Base-by-base conservation (phyloP, 2,329 filamentous ascomycete species). In the Cladophialophora psammophila region DNA sequence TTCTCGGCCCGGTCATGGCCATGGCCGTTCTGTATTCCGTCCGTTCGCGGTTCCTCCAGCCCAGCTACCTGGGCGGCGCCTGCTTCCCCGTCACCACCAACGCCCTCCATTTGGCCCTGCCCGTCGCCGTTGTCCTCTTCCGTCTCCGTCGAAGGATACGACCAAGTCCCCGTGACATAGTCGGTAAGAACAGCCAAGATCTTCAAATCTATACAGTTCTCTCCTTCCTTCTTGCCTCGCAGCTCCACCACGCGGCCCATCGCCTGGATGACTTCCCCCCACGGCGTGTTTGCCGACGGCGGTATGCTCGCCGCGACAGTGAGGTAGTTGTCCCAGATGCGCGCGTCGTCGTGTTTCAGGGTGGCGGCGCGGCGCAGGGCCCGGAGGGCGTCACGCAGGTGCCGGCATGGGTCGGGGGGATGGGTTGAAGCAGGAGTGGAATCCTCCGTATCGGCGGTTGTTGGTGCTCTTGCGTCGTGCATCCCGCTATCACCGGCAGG, bases 291-390 rank as follows among this genome's bases (percentile, higher is more conserved):
- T n/a, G 66, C 68, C 31, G 66, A 68, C 0, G 94, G 94, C 0
- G 84, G 85, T 34, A 95, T 86, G 1, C 92, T 91, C 0, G 91
- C 88, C 0, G 92, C 91, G 26, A 98, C 89, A 0, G 93, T 95
- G 65, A 99, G 87, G 15, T 98, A 90, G 74, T 99, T 99, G 76
- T 96, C 92, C 94, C 94, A 98, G 77, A 99, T 97, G 72, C 92
- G 89, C 86, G 91, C 92, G 80, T 94, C 94, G 73, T 93, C 90
- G 78, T 92, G 87, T 59, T 96, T 93, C 31, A 97, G 86, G 4
- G 87, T 86, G 0, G 94, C 93, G 9, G 94, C 95, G 70, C 91
- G 90, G 76, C 96, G 95, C 78, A 96, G 92, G 0, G 95, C 94
- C 5, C 87, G 83, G 0, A 99, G 86, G 0, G 95, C 89, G 75